These are phyloP conservation scores for Exophiala calicioides DNA, from an alignment of 2,329 filamentous ascomycete genomes.

Conservation along the genomic window DNA sequence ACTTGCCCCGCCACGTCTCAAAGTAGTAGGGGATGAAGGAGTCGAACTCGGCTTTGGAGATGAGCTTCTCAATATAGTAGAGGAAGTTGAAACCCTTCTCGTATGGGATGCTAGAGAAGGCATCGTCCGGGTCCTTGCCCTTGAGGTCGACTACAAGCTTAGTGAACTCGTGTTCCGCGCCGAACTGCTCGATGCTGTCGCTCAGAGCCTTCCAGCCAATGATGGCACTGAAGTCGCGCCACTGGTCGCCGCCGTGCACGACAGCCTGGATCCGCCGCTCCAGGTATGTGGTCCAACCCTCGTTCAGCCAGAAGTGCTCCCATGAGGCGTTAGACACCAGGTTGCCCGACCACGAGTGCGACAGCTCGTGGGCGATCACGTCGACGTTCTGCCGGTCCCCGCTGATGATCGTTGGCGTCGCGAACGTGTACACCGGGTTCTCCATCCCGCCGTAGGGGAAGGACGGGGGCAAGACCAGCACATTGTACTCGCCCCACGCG, in stretches of 20 bases:
- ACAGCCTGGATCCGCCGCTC: constrained; percentile 79
- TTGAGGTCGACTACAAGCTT: constrained; percentile 85
- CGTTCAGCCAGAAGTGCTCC: constrained; percentile 63
- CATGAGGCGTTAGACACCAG: constrained; percentile 56
- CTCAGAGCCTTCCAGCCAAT: constrained; percentile 91
- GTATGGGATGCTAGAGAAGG: constrained; percentile 89
- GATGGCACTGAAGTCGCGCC: constrained; percentile 92
- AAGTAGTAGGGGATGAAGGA: constrained; percentile 97
- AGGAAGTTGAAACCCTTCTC: constrained; percentile 97
- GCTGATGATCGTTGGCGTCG: constrained; percentile 90
- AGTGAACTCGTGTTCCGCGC: constrained; percentile 86
- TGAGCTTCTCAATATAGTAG: constrained; percentile 81
- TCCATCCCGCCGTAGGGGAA: constrained; percentile 93
- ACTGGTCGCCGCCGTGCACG: constrained; percentile 72
- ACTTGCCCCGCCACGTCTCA: constrained; percentile 77
- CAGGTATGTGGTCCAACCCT: constrained; percentile 92
- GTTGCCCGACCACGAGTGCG: constrained; percentile 85
- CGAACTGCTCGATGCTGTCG: constrained; percentile 76
- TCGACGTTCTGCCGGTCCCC: constrained; percentile 91
- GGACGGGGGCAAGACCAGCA: constrained; percentile 82
- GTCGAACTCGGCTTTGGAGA: constrained; percentile 86
- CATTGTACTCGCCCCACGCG: constrained; percentile 92
- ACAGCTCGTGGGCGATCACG: constrained; percentile 85
- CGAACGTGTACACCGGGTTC: constrained; percentile 92
- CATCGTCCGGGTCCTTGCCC: constrained; percentile 90